These are phyloP conservation scores for Rubroboletus pulcherrimus DNA, from an alignment of 768 basidiomycete species.

Conservation along the genomic window DNA sequence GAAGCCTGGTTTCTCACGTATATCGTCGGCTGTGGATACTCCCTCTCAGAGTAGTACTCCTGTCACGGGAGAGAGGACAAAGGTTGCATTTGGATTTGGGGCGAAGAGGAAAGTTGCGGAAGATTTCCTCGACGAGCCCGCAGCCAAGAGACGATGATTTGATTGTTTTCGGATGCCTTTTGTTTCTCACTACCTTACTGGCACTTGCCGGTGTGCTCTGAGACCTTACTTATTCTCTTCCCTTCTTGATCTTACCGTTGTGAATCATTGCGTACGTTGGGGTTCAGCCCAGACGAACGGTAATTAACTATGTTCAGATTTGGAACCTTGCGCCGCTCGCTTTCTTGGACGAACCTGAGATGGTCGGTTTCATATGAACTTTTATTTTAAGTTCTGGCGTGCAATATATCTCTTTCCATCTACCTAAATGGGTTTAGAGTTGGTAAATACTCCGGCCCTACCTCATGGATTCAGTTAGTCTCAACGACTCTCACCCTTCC, in stretches of 20 bases:
- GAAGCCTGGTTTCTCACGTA: conserved; percentile 73
- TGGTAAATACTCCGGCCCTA: not conserved
- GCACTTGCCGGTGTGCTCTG: not conserved
- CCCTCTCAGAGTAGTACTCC: conserved; percentile 52
- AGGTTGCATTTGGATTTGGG: conserved; percentile 74
- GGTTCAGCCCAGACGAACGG: not conserved
- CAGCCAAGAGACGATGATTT: conserved; percentile 50
- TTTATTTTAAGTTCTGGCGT: not conserved
- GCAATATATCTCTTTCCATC: not conserved
- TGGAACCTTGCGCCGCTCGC: not conserved
- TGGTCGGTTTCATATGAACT: not conserved
- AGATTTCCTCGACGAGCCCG: conserved; percentile 63
- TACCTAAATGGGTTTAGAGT: not conserved
- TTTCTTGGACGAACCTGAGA: not conserved
- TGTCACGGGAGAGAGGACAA: conserved; percentile 61
- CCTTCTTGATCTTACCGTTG: not conserved
- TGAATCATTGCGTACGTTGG: not conserved
- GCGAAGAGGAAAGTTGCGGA: conserved; percentile 77
- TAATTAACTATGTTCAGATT: not conserved
- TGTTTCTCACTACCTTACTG: not conserved
- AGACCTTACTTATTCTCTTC: not conserved
- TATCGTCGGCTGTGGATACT: conserved; percentile 54
- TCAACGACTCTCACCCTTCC: too few relatives aligned
- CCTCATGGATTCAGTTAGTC: too few relatives aligned
- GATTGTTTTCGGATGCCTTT: not conserved